phyloP scores from a whole-genome alignment of 2,329 filamentous ascomycete species.

The Exophiala lecanii-corni region DNA sequence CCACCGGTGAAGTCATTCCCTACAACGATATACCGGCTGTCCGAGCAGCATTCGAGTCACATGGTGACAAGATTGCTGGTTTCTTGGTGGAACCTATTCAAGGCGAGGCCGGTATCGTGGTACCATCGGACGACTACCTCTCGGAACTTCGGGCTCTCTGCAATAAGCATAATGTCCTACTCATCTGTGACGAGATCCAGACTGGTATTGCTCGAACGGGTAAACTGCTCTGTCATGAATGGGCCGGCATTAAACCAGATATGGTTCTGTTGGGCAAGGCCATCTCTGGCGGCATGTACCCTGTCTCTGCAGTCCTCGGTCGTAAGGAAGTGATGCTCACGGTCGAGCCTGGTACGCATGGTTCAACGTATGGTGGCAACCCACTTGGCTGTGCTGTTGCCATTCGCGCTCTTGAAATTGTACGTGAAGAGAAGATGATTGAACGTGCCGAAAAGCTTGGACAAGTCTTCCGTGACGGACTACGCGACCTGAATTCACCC shows the following conservation, averaged over 20 bases:
- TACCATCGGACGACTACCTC: constrained; percentile 87
- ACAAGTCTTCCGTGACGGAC: constrained; percentile 73
- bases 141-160: constrained; percentile 75
- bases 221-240: constrained; percentile 88
- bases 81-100: constrained; percentile 97
- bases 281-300: constrained; percentile 97
- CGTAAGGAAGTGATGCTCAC: constrained; percentile 92
- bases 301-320: constrained; percentile 88
- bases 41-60: constrained; percentile 69
- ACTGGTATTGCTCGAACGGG: constrained; percentile 95
- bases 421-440: constrained; percentile 85
- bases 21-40: constrained; percentile 84
- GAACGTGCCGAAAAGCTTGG: constrained; percentile 77
- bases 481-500: constrained; percentile 70
- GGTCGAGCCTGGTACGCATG: constrained; percentile 92
- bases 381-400: constrained; percentile 92
- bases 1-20: constrained; percentile 70
- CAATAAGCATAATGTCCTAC: constrained; percentile 88
- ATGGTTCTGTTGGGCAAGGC: constrained; percentile 94
- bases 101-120: constrained; percentile 93
- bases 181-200: constrained; percentile 98
- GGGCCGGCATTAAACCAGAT: constrained; percentile 92
- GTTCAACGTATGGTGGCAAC: constrained; percentile 97
- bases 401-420: constrained; percentile 87
- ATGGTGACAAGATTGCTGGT: constrained; percentile 80